Evolutionary conservation across 139 green algal genomes (phyloP), one percentile per base, ranked within the genome.

Genomic region (Chlamydomonas schloesseri): DNA sequence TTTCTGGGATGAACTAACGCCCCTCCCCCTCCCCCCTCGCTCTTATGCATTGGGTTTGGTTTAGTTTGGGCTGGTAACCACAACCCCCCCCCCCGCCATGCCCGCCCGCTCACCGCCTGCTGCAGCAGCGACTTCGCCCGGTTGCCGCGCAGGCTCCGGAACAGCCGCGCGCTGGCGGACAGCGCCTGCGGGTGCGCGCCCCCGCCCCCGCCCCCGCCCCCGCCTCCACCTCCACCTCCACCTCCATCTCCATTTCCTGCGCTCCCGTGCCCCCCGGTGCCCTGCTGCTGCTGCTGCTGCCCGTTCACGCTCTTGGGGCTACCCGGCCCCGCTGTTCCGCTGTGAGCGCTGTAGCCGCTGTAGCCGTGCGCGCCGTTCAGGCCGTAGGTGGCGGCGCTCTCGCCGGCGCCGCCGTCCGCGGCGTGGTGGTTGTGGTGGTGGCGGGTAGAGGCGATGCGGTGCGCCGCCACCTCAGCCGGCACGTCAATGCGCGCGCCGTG

Each of bases 401-500:
- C 31, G 57, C 36, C 18, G 55, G 34, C 31, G 33, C 21, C 8
- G 55, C 31, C 53, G 31, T 10, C 34, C 33, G 6, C 17, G 29
- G 10, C 72, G 29, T 18, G 65, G 72, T 29, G 57, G 10, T 28
- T 20, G 24, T 33, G 65, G 24, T 33, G 65, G 6, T 50, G 42
- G 5, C 42, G 42, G 5, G 42, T 8, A 0, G 64, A 77, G 20
- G 65, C 46, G 23, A 85, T 57, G 33, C 50, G 79, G 5, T 76
- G 79, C 46, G 79, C 79, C 47, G 79, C 79, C 31, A 85, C 47
- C 67, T 85, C 79, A 11, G 67, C 65, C 1, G 79, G 79, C n/a
- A 85, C 31, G 68, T 85, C 50, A 31, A 77, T 70, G 47, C 17
- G 26, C 17, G 65, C 79, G 47, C 79, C 79, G 46, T 85, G 65